phyloP scores from a whole-genome alignment of 805 yeast species.

The Candida endomychidarum region DNA sequence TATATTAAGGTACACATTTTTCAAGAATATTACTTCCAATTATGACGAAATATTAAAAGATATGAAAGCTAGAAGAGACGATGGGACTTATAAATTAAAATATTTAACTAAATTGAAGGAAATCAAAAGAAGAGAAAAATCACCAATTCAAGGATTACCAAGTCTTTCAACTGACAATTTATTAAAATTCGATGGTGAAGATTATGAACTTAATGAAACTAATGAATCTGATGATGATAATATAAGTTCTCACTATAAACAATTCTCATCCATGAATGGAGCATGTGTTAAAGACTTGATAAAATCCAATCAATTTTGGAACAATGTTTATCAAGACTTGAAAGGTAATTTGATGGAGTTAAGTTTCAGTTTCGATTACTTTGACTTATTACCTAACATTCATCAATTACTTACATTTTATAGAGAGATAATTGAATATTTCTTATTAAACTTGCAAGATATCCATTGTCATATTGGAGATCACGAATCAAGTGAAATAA shows the following conservation, averaged over 20 bases:
- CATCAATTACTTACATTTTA: constrained; percentile 20
- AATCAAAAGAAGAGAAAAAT: constrained; percentile 9
- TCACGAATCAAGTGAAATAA: constrained; percentile 6
- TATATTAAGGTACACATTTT: constrained; percentile 16
- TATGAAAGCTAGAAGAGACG: constrained; percentile 8
- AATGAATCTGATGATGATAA: constrained; percentile 7
- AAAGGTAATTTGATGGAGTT: constrained; percentile 21
- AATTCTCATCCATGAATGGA: constrained; percentile 6
- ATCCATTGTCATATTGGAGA: constrained; percentile 5
- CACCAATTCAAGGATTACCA: constrained; percentile 11
- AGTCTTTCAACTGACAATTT: constrained; percentile 8
- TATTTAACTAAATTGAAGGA: constrained; percentile 13
- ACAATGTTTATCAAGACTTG: constrained; percentile 30
- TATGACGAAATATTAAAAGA: constrained; percentile 11
- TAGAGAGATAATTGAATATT: constrained; percentile 24
- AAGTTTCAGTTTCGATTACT: constrained; percentile 15
- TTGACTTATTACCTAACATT: constrained; percentile 21
- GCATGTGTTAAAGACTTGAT: constrained; percentile 14
- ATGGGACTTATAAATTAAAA: constrained; percentile 13
- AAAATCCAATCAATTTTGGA: constrained; percentile 26
- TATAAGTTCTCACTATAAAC: constrained; percentile 7
- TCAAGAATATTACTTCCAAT: constrained; percentile 11
- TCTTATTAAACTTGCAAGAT: constrained; percentile 18
- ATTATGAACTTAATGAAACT: constrained; percentile 3
- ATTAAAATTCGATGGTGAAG: not conserved